Evolutionary conservation across 1,284 basidiomycete species (phyloP).

Genomic region (Tilletia caries): DNA sequence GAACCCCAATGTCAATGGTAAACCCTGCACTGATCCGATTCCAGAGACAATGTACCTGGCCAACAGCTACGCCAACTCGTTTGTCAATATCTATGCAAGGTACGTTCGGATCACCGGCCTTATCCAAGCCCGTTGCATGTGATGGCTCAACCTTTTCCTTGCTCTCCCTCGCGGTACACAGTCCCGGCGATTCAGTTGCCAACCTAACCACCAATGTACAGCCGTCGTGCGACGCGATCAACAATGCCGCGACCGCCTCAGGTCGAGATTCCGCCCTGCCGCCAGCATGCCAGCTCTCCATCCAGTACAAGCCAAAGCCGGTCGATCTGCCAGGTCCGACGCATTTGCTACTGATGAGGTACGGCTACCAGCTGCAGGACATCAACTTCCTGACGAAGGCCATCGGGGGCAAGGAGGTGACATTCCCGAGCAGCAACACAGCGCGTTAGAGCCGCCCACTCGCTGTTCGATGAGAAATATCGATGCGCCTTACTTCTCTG

Average conservation of each 20-base stretch:
- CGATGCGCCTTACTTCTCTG: no score
- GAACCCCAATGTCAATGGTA: neutral
- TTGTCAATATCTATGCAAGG: constrained; percentile 2
- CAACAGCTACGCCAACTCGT: neutral
- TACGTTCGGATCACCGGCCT: no score
- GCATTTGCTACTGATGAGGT: neutral
- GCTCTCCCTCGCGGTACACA: neutral
- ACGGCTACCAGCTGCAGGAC: neutral
- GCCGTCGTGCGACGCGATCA: neutral
- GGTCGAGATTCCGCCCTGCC: neutral
- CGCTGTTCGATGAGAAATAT: no score
- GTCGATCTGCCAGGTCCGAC: neutral
- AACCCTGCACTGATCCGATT: neutral
- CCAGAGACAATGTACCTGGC: neutral
- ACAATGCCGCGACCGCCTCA: neutral
- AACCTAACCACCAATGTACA: neutral
- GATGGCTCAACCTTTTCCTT: neutral
- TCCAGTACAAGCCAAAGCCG: neutral
- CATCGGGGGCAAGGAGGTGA: neutral
- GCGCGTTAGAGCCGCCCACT: no score
- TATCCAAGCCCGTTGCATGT: no score
- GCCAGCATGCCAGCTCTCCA: neutral
- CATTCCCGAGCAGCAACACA: no score
- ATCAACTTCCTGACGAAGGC: neutral
- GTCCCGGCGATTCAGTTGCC: neutral